These are phyloP conservation scores for Corchorus capsularis DNA, from an alignment of 345 rosid genomes.

Conservation along the genomic window DNA sequence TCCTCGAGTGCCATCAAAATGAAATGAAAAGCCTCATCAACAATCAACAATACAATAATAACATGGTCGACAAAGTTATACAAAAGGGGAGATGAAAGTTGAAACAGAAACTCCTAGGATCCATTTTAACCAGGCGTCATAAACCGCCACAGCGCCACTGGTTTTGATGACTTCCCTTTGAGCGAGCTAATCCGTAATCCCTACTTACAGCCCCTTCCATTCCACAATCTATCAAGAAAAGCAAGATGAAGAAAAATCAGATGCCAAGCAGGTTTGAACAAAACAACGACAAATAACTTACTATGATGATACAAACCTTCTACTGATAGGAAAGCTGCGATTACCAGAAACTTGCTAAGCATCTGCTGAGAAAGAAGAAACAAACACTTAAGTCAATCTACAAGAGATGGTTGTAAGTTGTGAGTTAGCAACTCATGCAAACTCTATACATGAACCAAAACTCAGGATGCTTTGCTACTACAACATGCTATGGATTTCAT, in stretches of 20 bases:
- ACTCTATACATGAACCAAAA: not conserved
- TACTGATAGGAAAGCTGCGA: conserved; percentile 21
- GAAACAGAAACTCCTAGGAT: not conserved
- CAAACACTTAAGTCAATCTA: conserved; percentile 16
- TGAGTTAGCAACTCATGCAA: not conserved
- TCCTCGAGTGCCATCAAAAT: conserved; percentile 5
- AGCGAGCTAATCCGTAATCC: not conserved
- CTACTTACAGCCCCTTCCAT: not conserved
- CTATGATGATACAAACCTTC: conserved; percentile 22
- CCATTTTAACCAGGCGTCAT: conserved; percentile 10
- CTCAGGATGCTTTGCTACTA: not conserved
- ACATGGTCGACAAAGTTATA: not conserved
- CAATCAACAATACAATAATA: conserved; percentile 2
- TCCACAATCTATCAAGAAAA: conserved; percentile 11
- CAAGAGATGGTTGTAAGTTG: not conserved
- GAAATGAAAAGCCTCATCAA: conserved; percentile 7
- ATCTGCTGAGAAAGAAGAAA: conserved; percentile 31
- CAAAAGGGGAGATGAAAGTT: not conserved
- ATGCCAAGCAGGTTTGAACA: not conserved
- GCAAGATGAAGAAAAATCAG: not conserved
- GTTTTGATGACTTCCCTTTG: not conserved
- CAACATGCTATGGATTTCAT: not conserved
- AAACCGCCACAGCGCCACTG: not conserved
- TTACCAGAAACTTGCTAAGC: conserved; percentile 17
- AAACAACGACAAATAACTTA: not conserved